These are phyloP conservation scores for Cucumis melo DNA, from an alignment of 306 rosid genomes.

Conservation along the genomic window DNA sequence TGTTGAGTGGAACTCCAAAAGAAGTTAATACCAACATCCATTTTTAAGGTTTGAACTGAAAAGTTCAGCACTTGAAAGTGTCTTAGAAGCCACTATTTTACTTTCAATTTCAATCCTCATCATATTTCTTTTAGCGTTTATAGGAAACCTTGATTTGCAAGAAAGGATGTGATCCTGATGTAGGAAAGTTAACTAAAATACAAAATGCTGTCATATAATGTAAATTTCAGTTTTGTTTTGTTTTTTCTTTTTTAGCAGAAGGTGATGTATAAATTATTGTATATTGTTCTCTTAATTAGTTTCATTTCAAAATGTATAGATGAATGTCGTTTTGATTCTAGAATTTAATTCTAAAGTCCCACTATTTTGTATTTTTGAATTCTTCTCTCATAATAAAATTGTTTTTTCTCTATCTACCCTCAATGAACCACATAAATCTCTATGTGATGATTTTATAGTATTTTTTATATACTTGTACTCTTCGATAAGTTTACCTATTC, in stretches of 20 bases:
- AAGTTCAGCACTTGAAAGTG: neutral
- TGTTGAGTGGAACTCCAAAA: slow-evolving; percentile 71
- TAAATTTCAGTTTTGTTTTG: neutral
- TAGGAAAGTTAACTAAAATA: neutral
- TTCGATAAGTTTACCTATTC: too few species aligned
- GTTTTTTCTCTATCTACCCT: too few species aligned
- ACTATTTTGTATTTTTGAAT: too few species aligned
- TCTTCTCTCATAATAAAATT: too few species aligned
- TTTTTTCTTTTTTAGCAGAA: neutral
- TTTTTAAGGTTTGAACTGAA: neutral
- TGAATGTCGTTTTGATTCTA: too few species aligned
- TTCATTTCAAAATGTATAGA: too few species aligned
- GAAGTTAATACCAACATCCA: neutral
- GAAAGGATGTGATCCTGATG: neutral
- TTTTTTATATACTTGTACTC: too few species aligned
- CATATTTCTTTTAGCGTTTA: too few species aligned
- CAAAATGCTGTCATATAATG: neutral
- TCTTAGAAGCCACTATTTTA: neutral
- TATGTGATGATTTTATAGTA: too few species aligned
- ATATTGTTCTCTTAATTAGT: neutral
- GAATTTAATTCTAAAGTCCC: too few species aligned
- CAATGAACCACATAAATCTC: too few species aligned
- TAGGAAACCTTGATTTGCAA: neutral
- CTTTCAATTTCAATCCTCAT: neutral
- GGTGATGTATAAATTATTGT: neutral